Conservation (phyloP, 306 rosid species). For the Trifolium pratense region DNA sequence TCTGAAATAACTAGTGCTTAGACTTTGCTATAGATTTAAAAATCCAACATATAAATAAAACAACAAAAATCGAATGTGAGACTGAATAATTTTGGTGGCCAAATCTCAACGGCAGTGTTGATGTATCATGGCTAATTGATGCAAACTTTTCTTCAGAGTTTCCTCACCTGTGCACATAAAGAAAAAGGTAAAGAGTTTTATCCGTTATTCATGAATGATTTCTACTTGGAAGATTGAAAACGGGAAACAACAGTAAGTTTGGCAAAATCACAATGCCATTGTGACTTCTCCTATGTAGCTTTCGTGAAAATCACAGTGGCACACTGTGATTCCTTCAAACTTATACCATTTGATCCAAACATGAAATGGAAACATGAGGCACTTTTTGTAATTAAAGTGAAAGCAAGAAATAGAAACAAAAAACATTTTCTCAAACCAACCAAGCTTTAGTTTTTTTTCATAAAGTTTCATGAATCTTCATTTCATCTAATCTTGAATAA, state of each 20-base stretch:
- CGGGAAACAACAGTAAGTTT: neutral
- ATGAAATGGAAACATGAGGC: neutral
- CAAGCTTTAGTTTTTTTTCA: neutral
- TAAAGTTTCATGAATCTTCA: constrained; percentile 21
- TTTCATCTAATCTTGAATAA: neutral
- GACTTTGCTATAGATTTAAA: constrained; percentile 52
- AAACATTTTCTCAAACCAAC: neutral
- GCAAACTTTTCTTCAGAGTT: constrained; percentile 69
- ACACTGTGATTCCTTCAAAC: neutral
- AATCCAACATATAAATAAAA: constrained; percentile 51
- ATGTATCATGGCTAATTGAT: constrained; percentile 56
- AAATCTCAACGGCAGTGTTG: constrained; percentile 48
- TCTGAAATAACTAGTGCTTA: constrained; percentile 29
- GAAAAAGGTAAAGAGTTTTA: constrained; percentile 31
- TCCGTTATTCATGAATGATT: constrained; percentile 13
- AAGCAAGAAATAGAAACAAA: neutral
- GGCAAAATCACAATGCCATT: neutral
- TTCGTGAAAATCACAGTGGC: neutral
- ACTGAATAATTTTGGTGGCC: constrained; percentile 46
- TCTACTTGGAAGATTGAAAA: constrained; percentile 25
- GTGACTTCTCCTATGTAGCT: neutral
- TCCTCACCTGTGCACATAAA: constrained; percentile 62
- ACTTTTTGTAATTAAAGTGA: neutral
- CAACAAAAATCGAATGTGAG: constrained; percentile 41
- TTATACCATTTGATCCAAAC: neutral